Percentiles rank a stretch among this genome's conserved stretches.
These are phyloP conservation scores for Pluteus cervinus DNA, from an alignment of 768 basidiomycete genomes.

Conservation along the genomic window DNA sequence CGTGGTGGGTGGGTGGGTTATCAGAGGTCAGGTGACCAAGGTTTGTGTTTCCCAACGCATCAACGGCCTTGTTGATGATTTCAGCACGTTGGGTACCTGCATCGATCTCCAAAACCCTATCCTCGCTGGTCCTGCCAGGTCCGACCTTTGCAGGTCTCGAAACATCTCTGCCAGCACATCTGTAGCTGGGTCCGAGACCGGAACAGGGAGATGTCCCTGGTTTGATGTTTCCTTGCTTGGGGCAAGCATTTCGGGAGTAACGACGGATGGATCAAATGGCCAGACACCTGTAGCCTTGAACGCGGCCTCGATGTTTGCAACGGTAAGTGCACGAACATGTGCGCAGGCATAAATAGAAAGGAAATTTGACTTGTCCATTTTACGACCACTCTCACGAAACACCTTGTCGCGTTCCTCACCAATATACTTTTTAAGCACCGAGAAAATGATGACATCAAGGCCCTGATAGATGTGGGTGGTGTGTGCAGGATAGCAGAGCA, in stretches of 20 bases:
- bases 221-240: conserved; percentile 22
- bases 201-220: conserved; percentile 14
- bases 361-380: conserved; percentile 14
- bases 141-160: not conserved
- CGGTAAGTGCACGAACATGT: conserved; percentile 18
- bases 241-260: conserved; percentile 22
- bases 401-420: conserved; percentile 15
- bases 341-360: conserved; percentile 23
- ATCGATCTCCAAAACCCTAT: not conserved
- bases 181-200: conserved; percentile 18
- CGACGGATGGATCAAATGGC: conserved; percentile 22
- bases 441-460: conserved; percentile 30
- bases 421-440: conserved; percentile 20
- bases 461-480: conserved; percentile 32
- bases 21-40: not conserved
- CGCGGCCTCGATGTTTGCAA: conserved; percentile 20
- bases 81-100: conserved; percentile 2
- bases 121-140: not conserved
- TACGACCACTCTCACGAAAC: not conserved
- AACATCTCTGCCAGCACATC: conserved; percentile 6
- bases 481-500: conserved; percentile 39
- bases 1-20: not conserved
- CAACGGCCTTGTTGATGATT: conserved; percentile 3
- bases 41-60: not conserved
- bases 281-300: conserved; percentile 27